Evolutionary conservation across 495 filamentous ascomycete genomes (phyloP), one percentile per base, ranked within the genome.

Genomic region (Gamarada debralockiae): DNA sequence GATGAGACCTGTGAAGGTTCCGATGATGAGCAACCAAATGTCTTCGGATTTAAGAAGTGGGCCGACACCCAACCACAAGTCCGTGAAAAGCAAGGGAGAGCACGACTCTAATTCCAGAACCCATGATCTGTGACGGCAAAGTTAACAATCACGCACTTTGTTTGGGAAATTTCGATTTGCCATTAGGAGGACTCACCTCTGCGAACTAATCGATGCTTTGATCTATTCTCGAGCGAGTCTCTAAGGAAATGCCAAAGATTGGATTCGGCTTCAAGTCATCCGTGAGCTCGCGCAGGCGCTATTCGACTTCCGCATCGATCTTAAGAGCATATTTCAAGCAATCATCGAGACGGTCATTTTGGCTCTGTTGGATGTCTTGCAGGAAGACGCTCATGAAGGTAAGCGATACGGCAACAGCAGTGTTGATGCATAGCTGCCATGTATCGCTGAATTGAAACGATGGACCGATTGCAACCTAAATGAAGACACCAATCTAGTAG

Each of bases 371-470:
- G 37, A 73, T 64, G 48, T 66, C 68, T 15, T 67, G 65, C 7
- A 73, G 59, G 55, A 73, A 73, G 2, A 68, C 61, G 52, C 64
- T 66, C 3, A 64, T 61, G 27, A 73, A 60, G 17, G 67, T 62
- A 57, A 71, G 67, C 48, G 60, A 53, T 1, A 67, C 63, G 0
- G 70, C 69, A 0, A 67, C 68, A 15, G 64, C 67, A 7, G 68
- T 65, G 52, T 73, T 73, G 56, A 70, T 65, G 48, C 70, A 68
- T 7, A 73, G 53, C 41, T 73, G 67, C 70, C 70, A 73, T 3
- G 47, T 44, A 24, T 67, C 52, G 8, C 61, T 58, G 60, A 65
- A 69, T 17, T 51, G 18, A 41, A 55, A 64, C n/a, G n/a, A n/a
- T n/a, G n/a, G n/a, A n/a, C n/a, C n/a, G n/a, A n/a, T n/a, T n/a